Percentiles rank a stretch among this genome's conserved stretches.
Evolutionary conservation across 2,329 filamentous ascomycete genomes (phyloP).

Genomic region (Alternaria burnsii): DNA sequence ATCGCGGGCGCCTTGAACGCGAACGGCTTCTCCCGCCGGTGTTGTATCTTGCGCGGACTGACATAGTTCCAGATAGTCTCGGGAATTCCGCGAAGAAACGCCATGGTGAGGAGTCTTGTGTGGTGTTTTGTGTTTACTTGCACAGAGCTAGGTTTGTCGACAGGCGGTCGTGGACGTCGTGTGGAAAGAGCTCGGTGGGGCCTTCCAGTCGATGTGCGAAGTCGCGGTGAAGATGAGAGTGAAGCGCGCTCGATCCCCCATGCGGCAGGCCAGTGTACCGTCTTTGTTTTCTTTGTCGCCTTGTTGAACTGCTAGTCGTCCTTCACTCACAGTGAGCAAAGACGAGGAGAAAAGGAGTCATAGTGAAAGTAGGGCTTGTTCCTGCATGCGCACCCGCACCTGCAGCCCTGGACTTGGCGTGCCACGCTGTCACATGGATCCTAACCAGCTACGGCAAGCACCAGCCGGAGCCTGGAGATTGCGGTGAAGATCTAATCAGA

Average conservation of each 20-base stretch:
- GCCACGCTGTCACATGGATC: slow-evolving; percentile 19
- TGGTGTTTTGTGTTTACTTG: neutral
- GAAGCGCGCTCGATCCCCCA: slow-evolving; percentile 16
- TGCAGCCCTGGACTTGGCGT: slow-evolving; percentile 16
- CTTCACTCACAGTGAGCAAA: slow-evolving; percentile 20
- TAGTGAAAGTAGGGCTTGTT: slow-evolving; percentile 27
- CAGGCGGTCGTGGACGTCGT: neutral
- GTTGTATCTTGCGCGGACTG: slow-evolving; percentile 53
- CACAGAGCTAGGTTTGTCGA: neutral
- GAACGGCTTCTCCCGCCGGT: slow-evolving; percentile 49
- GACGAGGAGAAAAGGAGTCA: slow-evolving; percentile 24
- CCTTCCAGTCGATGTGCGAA: slow-evolving; percentile 4
- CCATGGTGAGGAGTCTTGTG: slow-evolving; percentile 30
- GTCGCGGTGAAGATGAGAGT: slow-evolving; percentile 29
- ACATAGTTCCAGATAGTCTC: slow-evolving; percentile 54
- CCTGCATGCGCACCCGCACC: slow-evolving; percentile 13
- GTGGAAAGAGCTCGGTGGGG: slow-evolving; percentile 3
- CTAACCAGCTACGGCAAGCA: slow-evolving; percentile 4
- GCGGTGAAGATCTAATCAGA: slow-evolving; percentile 38
- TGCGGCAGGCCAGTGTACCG: slow-evolving; percentile 14
- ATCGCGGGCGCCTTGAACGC: slow-evolving; percentile 49
- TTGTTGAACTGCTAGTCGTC: slow-evolving; percentile 7
- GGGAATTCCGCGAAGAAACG: slow-evolving; percentile 44
- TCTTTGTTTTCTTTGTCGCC: slow-evolving; percentile 22
- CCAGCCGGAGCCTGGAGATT: neutral